Conservation (phyloP, 768 basidiomycete species). For the Suillus fuscotomentosus region DNA sequence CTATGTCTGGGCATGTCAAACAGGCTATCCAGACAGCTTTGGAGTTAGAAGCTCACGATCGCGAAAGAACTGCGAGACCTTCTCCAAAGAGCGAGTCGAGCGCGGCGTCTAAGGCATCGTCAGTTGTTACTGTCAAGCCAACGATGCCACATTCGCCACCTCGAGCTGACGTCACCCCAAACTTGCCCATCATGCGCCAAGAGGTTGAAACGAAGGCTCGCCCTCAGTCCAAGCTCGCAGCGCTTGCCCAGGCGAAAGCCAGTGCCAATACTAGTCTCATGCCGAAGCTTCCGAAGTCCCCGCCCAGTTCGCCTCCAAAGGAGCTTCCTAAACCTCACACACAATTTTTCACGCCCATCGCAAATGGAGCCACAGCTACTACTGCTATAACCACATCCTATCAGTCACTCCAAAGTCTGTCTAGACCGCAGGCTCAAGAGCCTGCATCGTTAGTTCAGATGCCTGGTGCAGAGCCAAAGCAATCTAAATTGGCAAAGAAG, state of each 20-base stretch:
- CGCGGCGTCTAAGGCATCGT: conserved; percentile 20
- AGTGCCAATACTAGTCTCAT: conserved; percentile 12
- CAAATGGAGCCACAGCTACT: conserved; percentile 80
- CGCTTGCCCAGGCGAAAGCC: conserved; percentile 64
- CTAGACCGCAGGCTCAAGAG: conserved; percentile 27
- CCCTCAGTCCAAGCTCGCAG: conserved; percentile 69
- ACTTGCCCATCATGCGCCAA: conserved; percentile 10
- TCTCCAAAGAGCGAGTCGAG: conserved; percentile 12
- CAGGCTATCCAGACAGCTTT: conserved; percentile 70
- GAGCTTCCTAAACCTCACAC: conserved; percentile 52
- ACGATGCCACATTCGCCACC: conserved; percentile 20
- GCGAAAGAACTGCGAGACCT: conserved; percentile 6
- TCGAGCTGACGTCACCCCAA: conserved; percentile 19
- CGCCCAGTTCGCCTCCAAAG: conserved; percentile 25
- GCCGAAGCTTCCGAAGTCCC: conserved; percentile 24
- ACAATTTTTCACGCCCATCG: conserved; percentile 73
- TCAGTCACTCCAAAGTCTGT: conserved; percentile 66
- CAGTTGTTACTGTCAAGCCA: conserved; percentile 17
- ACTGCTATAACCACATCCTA: conserved; percentile 84
- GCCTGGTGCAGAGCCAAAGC: conserved; percentile 39
- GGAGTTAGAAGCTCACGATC: conserved; percentile 56
- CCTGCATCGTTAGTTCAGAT: conserved; percentile 23
- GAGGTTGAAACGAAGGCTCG: conserved; percentile 29
- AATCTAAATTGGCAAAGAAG: conserved; percentile 78
- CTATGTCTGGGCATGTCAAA: conserved; percentile 59